Base-by-base conservation (phyloP, 495 filamentous ascomycete genomes). In the Parathielavia appendiculata region DNA sequence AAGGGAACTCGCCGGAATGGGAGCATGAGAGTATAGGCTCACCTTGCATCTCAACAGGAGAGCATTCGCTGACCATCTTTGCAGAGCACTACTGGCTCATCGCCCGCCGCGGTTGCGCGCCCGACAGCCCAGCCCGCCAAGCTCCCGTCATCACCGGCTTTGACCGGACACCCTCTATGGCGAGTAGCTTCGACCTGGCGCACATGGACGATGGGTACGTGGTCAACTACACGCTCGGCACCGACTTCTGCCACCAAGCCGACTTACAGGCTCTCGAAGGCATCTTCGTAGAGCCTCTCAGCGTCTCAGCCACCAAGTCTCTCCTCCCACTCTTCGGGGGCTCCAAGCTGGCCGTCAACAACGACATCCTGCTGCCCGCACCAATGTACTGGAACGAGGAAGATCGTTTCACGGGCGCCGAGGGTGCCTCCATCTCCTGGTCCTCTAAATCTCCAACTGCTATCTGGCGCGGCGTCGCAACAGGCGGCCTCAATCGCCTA, bases 291-390 rank as follows among this genome's bases (percentile, higher is more conserved):
- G 76, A 84, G 45, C 85, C 88, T 20, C 74, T 87, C 40, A 80
- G 75, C 26, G 75, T 85, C 57, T 66, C 75, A 4, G 76, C 79
- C 0, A 80, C 80, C 20, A 69, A 78, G 47, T 73, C 77, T 35
- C 71, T 91, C 34, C 75, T 90, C 32, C 89, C 89, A 0, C 68
- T 91, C 17, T 92, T 93, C 63, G 81, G 87, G 51, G 88, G 86
- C 51, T 86, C 81, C 65, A 92, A 93, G 68, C 76, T 91, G 47
- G 79, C 81, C 40, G 81, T 86, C 51, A 92, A 91, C 72, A 91
- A 89, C 68, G 89, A 92, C 57, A 87, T 92, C 59, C 77, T 92
- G 22, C 82, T 93, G 54, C 89, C 89, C 1, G 82, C 85, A 0
- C 82, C 88, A 51, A 87, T 88, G 83, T 90, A 91, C 69, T 86